Evolutionary conservation across 2,329 filamentous ascomycete genomes (phyloP), one percentile per base, ranked within the genome.

Genomic region (Fusarium bactridioides): DNA sequence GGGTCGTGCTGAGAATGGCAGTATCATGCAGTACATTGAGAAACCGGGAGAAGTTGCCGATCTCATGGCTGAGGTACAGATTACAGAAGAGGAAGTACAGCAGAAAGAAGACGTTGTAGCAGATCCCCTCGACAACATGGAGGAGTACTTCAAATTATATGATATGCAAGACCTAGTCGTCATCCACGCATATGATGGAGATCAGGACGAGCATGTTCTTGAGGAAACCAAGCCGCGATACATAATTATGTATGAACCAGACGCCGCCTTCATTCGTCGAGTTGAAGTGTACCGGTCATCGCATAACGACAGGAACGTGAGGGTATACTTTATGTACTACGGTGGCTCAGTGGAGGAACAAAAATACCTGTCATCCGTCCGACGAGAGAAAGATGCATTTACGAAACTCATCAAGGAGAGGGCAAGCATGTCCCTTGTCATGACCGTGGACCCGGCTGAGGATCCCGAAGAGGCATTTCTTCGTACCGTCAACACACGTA

Each of bases 211-310:
- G 79, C 94, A 97, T 80, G 88, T 98, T n/a, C 88, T 99, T 4
- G 95, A 99, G 80, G 96, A 99, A 82, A 87, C 96, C 64, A 94
- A 93, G 78, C 96, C 96, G 38, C 91, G 93, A 67, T 98, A 98
- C 81, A 94, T 99, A 66, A 93, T 99, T 83, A 98, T 99, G 96
- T 99, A 98, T 81, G 96, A 98, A 80, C 95, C 96, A 2, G 94
- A 98, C 74, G 91, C 95, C 7, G 91, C 95, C 7, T 99, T 99
- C 80, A 97, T 98, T 77, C 91, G 96, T 19, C 88, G 95, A 41
- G 92, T 99, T 25, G 96, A 99, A 80, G 95, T 98, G 4, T 99
- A 98, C 82, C 91, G 96, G 43, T 97, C 94, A 58, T 98, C 95
- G 15, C 96, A 99, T 82, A 93, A 91, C 64, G 94, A 95, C 79